These are phyloP conservation scores for Jimgerdemannia lactiflua DNA, from an alignment of 192 early-diverging fungal species.

Conservation along the genomic window DNA sequence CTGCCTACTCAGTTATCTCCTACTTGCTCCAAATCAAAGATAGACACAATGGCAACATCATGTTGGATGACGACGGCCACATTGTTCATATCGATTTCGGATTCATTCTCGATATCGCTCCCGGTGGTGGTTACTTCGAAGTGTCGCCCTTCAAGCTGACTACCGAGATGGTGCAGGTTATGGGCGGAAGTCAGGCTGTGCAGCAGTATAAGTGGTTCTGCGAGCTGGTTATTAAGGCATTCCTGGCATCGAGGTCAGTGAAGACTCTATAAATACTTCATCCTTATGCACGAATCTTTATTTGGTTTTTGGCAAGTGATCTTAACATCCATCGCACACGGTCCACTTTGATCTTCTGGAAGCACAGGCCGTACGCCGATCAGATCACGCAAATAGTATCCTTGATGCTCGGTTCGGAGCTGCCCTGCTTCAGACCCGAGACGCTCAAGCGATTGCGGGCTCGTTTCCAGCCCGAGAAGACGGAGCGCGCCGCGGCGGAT, in stretches of 20 bases:
- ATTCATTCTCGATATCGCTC: slow-evolving; percentile 98
- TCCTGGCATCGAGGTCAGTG: slow-evolving; percentile 69
- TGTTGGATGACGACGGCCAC: slow-evolving; percentile 96
- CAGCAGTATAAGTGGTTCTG: slow-evolving; percentile 87
- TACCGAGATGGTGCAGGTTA: slow-evolving; percentile 93
- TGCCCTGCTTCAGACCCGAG: slow-evolving; percentile 98
- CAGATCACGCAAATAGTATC: slow-evolving; percentile 86
- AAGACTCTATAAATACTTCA: background rate
- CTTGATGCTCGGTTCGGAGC: slow-evolving; percentile 92
- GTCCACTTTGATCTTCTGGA: too few relatives aligned
- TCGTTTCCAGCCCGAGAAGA: slow-evolving; percentile 87
- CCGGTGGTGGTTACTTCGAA: slow-evolving; percentile 96
- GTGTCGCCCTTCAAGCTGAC: slow-evolving; percentile 98
- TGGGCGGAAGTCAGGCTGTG: slow-evolving; percentile 84
- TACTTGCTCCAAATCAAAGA: slow-evolving; percentile 98
- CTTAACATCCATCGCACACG: too few relatives aligned
- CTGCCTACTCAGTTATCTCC: slow-evolving; percentile 93
- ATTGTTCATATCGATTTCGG: slow-evolving; percentile 99
- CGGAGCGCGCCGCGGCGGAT: slow-evolving; percentile 89
- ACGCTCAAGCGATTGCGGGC: slow-evolving; percentile 82
- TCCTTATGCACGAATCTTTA: background rate
- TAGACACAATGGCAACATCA: slow-evolving; percentile 99
- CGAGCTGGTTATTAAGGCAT: slow-evolving; percentile 88
- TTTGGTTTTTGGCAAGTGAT: too few relatives aligned
- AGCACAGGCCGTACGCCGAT: slow-evolving; percentile 78